Evolutionary conservation across 106 monocot species (phyloP).

Genomic region (Agapanthus africanus): DNA sequence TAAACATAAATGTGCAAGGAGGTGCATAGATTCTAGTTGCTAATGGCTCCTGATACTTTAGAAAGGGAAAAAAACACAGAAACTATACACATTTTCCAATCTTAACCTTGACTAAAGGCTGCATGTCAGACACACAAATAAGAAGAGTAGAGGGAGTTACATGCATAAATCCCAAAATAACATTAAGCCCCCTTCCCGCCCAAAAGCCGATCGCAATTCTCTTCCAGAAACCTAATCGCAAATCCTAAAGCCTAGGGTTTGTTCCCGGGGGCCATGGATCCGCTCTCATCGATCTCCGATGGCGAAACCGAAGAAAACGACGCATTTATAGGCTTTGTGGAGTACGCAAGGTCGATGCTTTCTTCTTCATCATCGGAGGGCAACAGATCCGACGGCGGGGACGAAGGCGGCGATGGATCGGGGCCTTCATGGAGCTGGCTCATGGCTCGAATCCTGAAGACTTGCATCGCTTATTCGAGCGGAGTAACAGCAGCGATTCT

Average conservation of each 20-base stretch:
- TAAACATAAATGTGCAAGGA: too few relatives aligned
- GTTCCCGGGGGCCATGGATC: neutral
- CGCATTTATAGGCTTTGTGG: slow-evolving; percentile 67
- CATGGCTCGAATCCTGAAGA: slow-evolving; percentile 67
- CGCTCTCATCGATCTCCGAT: neutral
- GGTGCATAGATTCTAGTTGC: too few relatives aligned
- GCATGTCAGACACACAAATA: too few relatives aligned
- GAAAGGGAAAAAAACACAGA: too few relatives aligned
- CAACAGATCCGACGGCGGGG: slow-evolving; percentile 11
- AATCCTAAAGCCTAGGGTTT: slow-evolving; percentile 6
- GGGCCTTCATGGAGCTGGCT: slow-evolving; percentile 78
- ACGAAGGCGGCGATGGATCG: slow-evolving; percentile 2
- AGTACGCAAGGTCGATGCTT: slow-evolving; percentile 55
- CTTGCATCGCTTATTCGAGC: slow-evolving; percentile 81
- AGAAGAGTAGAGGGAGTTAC: too few relatives aligned
- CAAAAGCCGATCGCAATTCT: neutral
- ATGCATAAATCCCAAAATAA: neutral
- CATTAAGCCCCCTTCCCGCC: neutral
- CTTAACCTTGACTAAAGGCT: too few relatives aligned
- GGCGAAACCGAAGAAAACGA: slow-evolving; percentile 30
- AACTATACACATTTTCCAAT: too few relatives aligned
- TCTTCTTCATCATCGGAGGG: slow-evolving; percentile 21
- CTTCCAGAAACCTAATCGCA: too few relatives aligned
- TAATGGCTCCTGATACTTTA: too few relatives aligned
- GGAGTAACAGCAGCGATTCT: slow-evolving; percentile 87